Evolutionary conservation across 176 grass and related monocot species (phyloP).

Genomic region (Rhynchospora pubera): DNA sequence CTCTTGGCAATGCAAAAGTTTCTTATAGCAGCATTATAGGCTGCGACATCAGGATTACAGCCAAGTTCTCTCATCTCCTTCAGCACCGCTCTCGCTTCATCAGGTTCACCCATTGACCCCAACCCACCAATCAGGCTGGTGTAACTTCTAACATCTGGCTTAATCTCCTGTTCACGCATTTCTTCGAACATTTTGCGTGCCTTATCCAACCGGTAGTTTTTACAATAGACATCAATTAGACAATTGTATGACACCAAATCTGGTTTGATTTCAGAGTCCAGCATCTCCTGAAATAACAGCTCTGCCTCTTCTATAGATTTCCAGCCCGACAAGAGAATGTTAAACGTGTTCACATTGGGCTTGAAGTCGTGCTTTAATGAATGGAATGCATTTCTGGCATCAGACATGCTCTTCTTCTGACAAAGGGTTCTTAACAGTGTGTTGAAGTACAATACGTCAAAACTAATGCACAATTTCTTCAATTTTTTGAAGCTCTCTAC

Average conservation of each 20-base stretch:
- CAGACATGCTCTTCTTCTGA: conserved; percentile 91
- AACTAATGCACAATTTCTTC: conserved; percentile 34
- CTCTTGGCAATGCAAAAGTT: conserved; percentile 92
- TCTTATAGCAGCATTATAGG: conserved; percentile 59
- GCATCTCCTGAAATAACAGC: conserved; percentile 68
- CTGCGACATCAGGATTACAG: conserved; percentile 56
- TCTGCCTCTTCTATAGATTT: conserved; percentile 79
- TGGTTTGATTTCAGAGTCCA: conserved; percentile 47
- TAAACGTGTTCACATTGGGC: conserved; percentile 68
- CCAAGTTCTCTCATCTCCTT: conserved; percentile 82
- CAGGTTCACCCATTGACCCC: conserved; percentile 74
- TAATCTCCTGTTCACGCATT: conserved; percentile 60
- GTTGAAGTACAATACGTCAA: conserved; percentile 53
- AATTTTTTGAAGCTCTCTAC: conserved; percentile 65
- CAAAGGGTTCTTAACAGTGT: conserved; percentile 76
- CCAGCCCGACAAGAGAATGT: conserved; percentile 85
- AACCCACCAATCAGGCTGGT: conserved; percentile 75
- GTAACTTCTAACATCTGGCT: conserved; percentile 66
- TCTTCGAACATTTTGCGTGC: conserved; percentile 66
- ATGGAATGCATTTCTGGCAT: conserved; percentile 82
- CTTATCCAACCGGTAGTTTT: conserved; percentile 49
- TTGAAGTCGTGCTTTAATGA: conserved; percentile 71
- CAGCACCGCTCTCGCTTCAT: conserved; percentile 60
- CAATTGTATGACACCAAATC: conserved; percentile 80
- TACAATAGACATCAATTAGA: conserved; percentile 79